Evolutionary conservation across 257 asterid species (phyloP).

Genomic region (Plantago ovata): DNA sequence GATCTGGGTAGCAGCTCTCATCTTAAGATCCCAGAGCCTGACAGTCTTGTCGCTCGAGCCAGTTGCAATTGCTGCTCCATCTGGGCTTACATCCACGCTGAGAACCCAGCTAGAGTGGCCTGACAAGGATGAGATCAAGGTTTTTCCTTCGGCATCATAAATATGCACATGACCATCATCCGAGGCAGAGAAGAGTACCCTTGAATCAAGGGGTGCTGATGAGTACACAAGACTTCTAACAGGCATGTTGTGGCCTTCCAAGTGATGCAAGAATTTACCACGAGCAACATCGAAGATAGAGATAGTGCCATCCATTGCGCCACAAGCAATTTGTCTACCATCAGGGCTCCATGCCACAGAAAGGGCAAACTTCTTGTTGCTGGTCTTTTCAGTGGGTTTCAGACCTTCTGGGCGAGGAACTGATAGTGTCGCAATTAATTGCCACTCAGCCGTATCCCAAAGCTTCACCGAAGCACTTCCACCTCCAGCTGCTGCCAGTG

Average conservation of each 20-base stretch:
- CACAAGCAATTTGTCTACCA: constrained; percentile 78
- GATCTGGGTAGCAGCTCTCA: constrained; percentile 88
- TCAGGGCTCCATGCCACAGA: constrained; percentile 96
- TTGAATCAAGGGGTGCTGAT: constrained; percentile 64
- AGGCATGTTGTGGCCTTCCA: constrained; percentile 94
- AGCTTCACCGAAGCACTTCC: constrained; percentile 91
- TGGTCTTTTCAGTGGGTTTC: constrained; percentile 60
- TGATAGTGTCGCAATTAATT: constrained; percentile 54
- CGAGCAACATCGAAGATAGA: constrained; percentile 77
- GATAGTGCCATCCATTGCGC: constrained; percentile 94
- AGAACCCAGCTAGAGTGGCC: constrained; percentile 94
- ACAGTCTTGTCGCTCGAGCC: constrained; percentile 90
- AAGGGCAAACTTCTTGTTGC: constrained; percentile 84
- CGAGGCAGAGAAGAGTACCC: constrained; percentile 89
- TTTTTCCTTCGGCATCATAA: constrained; percentile 79
- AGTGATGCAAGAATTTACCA: constrained; percentile 76
- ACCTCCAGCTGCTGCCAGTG: constrained; percentile 98
- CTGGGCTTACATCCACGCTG: constrained; percentile 84
- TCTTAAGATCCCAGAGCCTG: constrained; percentile 88
- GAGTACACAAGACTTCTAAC: constrained; percentile 91
- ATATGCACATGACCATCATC: constrained; percentile 87
- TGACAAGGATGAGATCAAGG: constrained; percentile 64
- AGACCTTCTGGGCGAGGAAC: constrained; percentile 81
- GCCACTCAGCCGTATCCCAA: constrained; percentile 93
- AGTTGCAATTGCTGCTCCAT: constrained; percentile 85